Conservation (phyloP, 305 asterid genomes). For the Ajuga reptans region DNA sequence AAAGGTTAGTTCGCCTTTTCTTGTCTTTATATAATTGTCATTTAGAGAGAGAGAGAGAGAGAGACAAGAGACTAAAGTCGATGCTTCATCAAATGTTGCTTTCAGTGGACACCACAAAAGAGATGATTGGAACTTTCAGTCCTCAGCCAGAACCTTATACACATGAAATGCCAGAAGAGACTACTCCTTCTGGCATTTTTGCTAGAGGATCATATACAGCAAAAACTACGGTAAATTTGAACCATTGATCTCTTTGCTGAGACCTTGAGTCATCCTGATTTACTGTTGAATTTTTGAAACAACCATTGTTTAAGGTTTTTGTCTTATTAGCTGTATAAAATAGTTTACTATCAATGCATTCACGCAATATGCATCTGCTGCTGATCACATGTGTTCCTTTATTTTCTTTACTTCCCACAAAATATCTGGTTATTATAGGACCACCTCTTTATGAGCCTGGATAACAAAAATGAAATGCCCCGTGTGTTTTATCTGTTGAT, state of each 20-base stretch:
- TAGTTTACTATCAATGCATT: background rate
- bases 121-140: constrained; percentile 84
- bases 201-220: constrained; percentile 82
- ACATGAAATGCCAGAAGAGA: constrained; percentile 79
- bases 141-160: constrained; percentile 66
- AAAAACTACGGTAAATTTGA: constrained; percentile 47
- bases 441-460: constrained; percentile 18
- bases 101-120: constrained; percentile 64
- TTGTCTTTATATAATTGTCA: background rate
- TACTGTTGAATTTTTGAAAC: background rate
- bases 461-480: constrained; percentile 6
- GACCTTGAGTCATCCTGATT: background rate
- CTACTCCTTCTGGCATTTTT: constrained; percentile 67
- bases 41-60: background rate
- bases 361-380: background rate
- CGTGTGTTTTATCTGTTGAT: background rate
- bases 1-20: constrained; percentile 28
- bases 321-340: background rate
- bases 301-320: background rate
- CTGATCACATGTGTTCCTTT: background rate
- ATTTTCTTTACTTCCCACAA: background rate
- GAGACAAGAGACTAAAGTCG: background rate
- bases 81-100: background rate
- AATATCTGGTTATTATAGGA: background rate
- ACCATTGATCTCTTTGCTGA: background rate